These are phyloP conservation scores for Plasmodium yoelii DNA, from an alignment of 169 alveolate species.

Conservation along the genomic window DNA sequence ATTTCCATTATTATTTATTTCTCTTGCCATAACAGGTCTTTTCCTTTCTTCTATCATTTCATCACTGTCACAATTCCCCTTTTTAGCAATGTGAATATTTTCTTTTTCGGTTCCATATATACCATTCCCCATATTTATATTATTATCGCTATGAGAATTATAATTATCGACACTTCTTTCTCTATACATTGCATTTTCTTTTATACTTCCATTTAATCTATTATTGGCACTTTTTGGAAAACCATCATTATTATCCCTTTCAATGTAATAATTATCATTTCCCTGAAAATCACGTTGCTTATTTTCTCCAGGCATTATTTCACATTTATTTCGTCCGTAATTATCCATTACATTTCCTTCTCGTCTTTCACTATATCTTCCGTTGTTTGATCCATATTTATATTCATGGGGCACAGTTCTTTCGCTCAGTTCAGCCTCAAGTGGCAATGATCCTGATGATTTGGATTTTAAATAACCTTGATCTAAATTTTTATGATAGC, in stretches of 20 bases:
- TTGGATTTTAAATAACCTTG: background rate
- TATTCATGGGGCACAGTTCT: too few relatives aligned
- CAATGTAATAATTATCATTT: too few relatives aligned
- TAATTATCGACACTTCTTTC: background rate
- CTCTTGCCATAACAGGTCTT: background rate
- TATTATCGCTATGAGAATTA: background rate
- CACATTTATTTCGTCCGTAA: background rate
- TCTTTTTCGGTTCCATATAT: constrained; percentile 5
- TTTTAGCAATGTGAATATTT: background rate
- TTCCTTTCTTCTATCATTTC: background rate
- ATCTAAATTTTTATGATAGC: background rate
- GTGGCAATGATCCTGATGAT: background rate
- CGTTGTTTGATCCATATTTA: too few relatives aligned
- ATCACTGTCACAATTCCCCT: background rate
- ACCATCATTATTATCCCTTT: too few relatives aligned
- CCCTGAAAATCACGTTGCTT: too few relatives aligned
- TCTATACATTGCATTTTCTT: background rate
- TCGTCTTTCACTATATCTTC: background rate
- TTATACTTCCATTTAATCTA: too few relatives aligned
- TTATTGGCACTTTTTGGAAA: too few relatives aligned
- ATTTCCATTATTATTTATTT: background rate
- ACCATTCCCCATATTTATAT: background rate
- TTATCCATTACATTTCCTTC: background rate
- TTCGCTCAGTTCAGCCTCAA: background rate
- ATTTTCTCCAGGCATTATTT: too few relatives aligned